phyloP scores from a whole-genome alignment of 1,284 basidiomycete species.

The Limonomyces culmigenus region DNA sequence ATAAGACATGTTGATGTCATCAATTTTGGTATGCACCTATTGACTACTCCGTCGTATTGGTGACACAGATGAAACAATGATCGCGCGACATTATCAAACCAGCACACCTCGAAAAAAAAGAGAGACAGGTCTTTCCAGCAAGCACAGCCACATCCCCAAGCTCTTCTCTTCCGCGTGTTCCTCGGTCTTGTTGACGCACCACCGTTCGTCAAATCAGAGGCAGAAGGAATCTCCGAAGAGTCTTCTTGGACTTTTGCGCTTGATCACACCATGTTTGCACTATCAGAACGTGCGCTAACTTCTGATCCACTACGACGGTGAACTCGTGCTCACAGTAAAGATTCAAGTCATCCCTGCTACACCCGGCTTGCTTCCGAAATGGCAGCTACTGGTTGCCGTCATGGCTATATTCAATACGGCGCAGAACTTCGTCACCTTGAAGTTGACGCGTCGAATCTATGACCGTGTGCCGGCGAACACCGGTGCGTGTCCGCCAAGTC shows the following conservation, averaged over 20 bases:
- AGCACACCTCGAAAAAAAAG: too few species aligned
- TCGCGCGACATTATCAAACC: too few species aligned
- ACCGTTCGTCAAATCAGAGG: not conserved
- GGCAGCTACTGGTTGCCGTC: slow-evolving; percentile 68
- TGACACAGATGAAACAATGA: too few species aligned
- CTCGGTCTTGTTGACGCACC: not conserved
- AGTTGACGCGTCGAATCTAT: slow-evolving; percentile 67
- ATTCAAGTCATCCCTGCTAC: slow-evolving; percentile 47
- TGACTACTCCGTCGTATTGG: too few species aligned
- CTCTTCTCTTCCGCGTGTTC: too few species aligned
- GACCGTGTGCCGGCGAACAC: slow-evolving; percentile 35
- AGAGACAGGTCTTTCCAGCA: too few species aligned
- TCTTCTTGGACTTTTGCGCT: not conserved
- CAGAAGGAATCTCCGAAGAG: not conserved
- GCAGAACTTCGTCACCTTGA: slow-evolving; percentile 69
- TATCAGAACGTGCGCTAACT: too few species aligned
- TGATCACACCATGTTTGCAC: not conserved
- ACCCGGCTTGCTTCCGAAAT: slow-evolving; percentile 64
- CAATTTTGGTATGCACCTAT: too few species aligned
- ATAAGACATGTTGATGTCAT: too few species aligned
- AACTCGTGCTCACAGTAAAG: too few species aligned
- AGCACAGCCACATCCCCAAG: too few species aligned
- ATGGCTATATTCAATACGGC: slow-evolving; percentile 72
- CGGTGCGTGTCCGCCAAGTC: not conserved
- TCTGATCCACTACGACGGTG: too few species aligned